Evolutionary conservation across 768 basidiomycete genomes (phyloP), one percentile per base, ranked within the genome.

Genomic region (Termitomyces sp.): DNA sequence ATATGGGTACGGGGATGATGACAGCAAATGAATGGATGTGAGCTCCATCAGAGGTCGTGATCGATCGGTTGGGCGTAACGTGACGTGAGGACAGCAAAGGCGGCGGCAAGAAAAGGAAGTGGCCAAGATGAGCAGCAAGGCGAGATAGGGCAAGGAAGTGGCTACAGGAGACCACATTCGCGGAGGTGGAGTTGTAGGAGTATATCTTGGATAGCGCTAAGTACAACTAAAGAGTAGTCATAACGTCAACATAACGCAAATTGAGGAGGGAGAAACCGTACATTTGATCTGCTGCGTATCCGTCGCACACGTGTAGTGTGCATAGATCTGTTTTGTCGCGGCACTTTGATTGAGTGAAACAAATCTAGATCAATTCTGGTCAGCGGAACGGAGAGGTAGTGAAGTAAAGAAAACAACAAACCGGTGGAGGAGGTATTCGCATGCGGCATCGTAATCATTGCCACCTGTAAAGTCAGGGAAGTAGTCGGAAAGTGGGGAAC

Each of bases 231-330:
- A 52, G 56, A 51, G 36, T 32, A 34, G 52, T 25, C 25, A 25
- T 25, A 37, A 5, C 12, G 4, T 1, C 25, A 42, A 1, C 68
- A 14, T 31, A n/a, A 40, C 1, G 70, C 86, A 56, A 25, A 25
- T 25, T 25, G 25, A 25, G 25, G 25, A 25, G 25, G 25, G 25
- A 25, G 1, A 25, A 25, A 25, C 25, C 25, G 25, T 72, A 94
- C 91, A 94, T 75, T 91, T 92, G 72, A 94, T 92, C 77, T 94
- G 92, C 68, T 93, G 89, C 12, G 94, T 96, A 73, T 96, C 94
- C 15, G 93, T 95, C 36, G 92, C 92, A 75, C 93, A 94, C 4
- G 94, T 96, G 76, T 94, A 96, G 70, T 96, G 94, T 20, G 89
- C 91, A 66, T 93, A 93, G 65, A 95, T 92, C 75, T 91, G 90